Base-by-base conservation (phyloP, 2,329 filamentous ascomycete genomes). In the Corinectria fuckeliana region DNA sequence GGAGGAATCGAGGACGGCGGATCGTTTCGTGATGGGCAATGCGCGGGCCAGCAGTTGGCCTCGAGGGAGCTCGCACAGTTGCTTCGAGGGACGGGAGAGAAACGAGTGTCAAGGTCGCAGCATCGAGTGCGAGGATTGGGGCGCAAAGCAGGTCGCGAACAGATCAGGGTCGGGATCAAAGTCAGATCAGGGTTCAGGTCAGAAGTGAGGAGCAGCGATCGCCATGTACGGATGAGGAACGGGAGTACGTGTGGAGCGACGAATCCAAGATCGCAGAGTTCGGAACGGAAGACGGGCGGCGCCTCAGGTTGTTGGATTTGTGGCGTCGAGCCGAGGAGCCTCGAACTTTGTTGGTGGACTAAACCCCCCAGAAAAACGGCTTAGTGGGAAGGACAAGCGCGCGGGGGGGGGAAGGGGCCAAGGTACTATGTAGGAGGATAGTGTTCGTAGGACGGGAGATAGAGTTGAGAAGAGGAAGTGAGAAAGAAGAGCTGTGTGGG, bases 41-140 rank as follows among this genome's bases (percentile, higher is more conserved):
- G 60, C 60, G 68, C 66, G 28, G 47, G 48, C 26, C 41, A 56
- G 32, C 30, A 56, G 45, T 38, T 51, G 34, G 45, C 32, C 45
- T 51, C 26, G 42, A 51, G 38, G 28, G 34, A 50, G 56, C 47
- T 64, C 58, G 52, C 50, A 53, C 41, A 39, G 32, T 48, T 28
- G 62, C 51, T 48, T 48, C 51, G 47, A 39, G 50, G 45, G 58
- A 54, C 25, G 50, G 50, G 39, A 38, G 16, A 56, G 53, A 68
- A 69, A 68, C 61, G 67, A 69, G 56, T 56, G 67, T 69, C 63
- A 69, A 68, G 65, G 65, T 61, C 41, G 61, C 60, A 68, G 65
- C 65, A 69, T 68, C 55, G 56, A 63, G 60, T 47, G 50, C 51
- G 23, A 58, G 48, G 48, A 32, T 28, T 26, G 23, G 20, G 30